Percentiles rank a stretch among this genome's conserved stretches.
phyloP scores from a whole-genome alignment of 371 early-diverging fungal genomes.

The Amoeboaphelidium protococcarum region DNA sequence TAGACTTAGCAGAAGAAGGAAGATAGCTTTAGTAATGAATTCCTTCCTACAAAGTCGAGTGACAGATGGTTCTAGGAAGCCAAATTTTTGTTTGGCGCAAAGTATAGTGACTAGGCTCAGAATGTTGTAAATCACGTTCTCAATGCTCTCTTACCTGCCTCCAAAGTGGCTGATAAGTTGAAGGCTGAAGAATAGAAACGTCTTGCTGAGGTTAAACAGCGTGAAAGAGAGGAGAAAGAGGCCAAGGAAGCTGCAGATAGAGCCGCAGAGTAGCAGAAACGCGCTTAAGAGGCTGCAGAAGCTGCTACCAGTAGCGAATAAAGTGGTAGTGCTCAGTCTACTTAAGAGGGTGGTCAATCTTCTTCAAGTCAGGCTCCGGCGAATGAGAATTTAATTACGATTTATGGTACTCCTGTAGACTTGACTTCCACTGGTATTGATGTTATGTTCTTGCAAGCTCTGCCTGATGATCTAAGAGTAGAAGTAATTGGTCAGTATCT shows the following conservation, averaged over 20 bases:
- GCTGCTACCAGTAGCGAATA: not conserved
- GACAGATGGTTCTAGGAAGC: too few species aligned
- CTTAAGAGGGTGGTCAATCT: slow-evolving; percentile 3
- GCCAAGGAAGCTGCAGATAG: slow-evolving; percentile 7
- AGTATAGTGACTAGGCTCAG: not conserved
- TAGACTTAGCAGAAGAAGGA: too few species aligned
- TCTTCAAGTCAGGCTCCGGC: slow-evolving; percentile 4
- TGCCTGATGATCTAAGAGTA: slow-evolving; percentile 76
- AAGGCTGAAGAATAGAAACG: not conserved
- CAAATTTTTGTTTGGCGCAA: not conserved
- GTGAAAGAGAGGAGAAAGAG: slow-evolving; percentile 1
- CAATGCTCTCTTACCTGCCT: not conserved
- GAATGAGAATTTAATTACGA: slow-evolving; percentile 16
- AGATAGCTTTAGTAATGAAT: too few species aligned
- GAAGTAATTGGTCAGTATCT: slow-evolving; percentile 67
- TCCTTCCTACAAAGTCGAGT: too few species aligned
- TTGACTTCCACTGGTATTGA: slow-evolving; percentile 86
- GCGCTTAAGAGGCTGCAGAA: not conserved
- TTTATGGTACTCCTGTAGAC: slow-evolving; percentile 50
- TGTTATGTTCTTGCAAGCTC: slow-evolving; percentile 67
- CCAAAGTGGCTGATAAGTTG: not conserved
- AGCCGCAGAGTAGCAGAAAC: slow-evolving; percentile 16
- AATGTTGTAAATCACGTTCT: not conserved
- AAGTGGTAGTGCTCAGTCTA: not conserved
- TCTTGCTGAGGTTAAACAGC: not conserved